These are phyloP conservation scores for Kodamaea neixiangensis DNA, from an alignment of 805 yeast species.

Conservation along the genomic window DNA sequence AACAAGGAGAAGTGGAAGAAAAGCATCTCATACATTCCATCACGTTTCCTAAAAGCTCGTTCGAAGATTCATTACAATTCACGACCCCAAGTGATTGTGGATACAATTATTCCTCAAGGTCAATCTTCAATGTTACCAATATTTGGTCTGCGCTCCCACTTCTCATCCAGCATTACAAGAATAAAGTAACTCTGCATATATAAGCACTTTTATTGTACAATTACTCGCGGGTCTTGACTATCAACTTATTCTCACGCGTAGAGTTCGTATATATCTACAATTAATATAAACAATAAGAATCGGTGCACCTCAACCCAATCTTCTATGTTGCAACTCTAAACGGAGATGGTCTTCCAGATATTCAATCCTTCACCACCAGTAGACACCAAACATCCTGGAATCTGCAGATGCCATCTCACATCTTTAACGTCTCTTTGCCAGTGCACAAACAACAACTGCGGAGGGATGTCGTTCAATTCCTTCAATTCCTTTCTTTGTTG, in stretches of 20 bases:
- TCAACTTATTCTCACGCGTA: background rate
- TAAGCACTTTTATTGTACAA: no score
- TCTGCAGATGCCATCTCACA: conserved; percentile 96
- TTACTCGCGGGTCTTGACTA: background rate
- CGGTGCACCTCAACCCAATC: background rate
- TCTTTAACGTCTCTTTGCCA: conserved; percentile 99
- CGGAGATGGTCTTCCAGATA: conserved; percentile 95
- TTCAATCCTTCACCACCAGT: conserved; percentile 96
- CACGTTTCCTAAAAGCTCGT: no score
- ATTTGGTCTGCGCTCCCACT: no score
- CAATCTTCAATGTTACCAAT: no score
- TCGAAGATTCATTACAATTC: no score
- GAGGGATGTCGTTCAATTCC: conserved; percentile 88
- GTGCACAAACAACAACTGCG: conserved; percentile 93
- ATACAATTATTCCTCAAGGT: no score
- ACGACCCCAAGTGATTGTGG: no score
- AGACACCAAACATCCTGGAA: conserved; percentile 92
- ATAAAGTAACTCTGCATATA: no score
- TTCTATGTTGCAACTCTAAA: conserved; percentile 37
- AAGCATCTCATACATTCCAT: no score
- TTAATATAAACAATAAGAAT: background rate
- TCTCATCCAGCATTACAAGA: no score
- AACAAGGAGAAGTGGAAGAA: background rate
- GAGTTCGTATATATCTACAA: background rate
- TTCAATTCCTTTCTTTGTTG: conserved; percentile 76